phyloP scores from a whole-genome alignment of 371 early-diverging fungal species.

The Apophysomyces elegans region DNA sequence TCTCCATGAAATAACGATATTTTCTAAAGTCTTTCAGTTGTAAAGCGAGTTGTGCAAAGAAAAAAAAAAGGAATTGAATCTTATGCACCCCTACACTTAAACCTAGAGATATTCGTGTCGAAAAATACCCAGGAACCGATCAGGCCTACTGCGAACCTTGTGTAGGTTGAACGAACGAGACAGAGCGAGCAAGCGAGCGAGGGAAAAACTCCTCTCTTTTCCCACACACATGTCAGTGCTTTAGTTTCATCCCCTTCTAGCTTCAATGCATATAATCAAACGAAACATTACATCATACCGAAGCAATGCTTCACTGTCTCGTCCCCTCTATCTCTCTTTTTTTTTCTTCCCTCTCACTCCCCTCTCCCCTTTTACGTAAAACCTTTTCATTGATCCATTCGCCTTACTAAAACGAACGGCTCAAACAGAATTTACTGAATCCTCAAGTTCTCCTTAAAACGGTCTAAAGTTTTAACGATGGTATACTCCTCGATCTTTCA shows the following conservation, averaged over 20 bases:
- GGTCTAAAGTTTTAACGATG: not conserved
- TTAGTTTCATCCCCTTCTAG: not conserved
- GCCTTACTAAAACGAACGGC: not conserved
- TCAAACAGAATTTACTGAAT: not conserved
- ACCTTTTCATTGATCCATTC: not conserved
- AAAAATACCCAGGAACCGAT: conserved; percentile 2
- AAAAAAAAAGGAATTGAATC: too few relatives aligned
- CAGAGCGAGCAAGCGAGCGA: not conserved
- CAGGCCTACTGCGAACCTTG: not conserved
- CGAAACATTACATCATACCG: conserved; percentile 5
- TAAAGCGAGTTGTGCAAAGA: not conserved
- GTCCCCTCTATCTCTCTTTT: not conserved
- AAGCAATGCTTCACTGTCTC: not conserved
- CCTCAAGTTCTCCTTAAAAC: not conserved
- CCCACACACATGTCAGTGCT: conserved; percentile 7
- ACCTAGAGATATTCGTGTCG: not conserved
- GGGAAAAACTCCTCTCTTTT: not conserved
- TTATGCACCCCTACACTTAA: not conserved
- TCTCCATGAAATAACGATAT: not conserved
- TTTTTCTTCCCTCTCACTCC: not conserved
- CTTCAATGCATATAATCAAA: conserved; percentile 5
- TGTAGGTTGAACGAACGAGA: not conserved
- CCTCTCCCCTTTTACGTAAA: not conserved
- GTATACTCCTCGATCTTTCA: not conserved
- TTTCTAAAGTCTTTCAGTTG: not conserved